phyloP scores from a whole-genome alignment of 2,329 filamentous ascomycete genomes.

The Didymella segeticola region DNA sequence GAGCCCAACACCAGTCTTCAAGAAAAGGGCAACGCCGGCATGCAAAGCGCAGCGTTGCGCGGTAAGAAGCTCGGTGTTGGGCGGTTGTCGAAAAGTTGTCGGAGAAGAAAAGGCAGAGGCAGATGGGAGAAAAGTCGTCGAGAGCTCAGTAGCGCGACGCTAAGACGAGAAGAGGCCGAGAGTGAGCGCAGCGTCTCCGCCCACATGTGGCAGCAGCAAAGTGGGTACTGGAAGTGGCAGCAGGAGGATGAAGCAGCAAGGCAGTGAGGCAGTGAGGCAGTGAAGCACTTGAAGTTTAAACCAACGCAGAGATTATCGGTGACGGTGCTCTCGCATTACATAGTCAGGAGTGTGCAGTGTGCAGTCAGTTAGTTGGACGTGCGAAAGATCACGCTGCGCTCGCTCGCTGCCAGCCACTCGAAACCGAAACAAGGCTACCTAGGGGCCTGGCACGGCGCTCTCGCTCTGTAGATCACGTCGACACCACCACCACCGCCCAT shows the following conservation, averaged over 20 bases:
- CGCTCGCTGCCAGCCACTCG: neutral
- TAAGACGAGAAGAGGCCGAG: conserved; percentile 2
- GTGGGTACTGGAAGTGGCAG: conserved; percentile 1
- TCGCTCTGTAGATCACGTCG: conserved; percentile 22
- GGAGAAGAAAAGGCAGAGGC: conserved; percentile 17
- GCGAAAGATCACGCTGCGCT: conserved; percentile 7
- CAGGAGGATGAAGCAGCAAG: neutral
- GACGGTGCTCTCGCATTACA: too few species aligned
- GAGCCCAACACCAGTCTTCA: conserved; percentile 6
- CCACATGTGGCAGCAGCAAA: neutral
- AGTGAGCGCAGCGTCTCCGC: conserved; percentile 5
- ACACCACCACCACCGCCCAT: conserved; percentile 16
- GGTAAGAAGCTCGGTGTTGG: conserved; percentile 12
- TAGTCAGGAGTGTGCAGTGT: too few species aligned
- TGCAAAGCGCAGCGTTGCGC: conserved; percentile 8
- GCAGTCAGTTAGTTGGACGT: conserved; percentile 2
- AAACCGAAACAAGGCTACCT: neutral
- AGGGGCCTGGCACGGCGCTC: neutral
- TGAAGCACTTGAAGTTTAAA: too few species aligned
- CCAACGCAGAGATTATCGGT: too few species aligned
- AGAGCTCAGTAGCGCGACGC: conserved; percentile 23
- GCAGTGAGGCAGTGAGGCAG: neutral
- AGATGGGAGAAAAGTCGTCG: conserved; percentile 33
- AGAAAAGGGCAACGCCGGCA: conserved; percentile 1
- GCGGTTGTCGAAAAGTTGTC: conserved; percentile 13